These are phyloP conservation scores for Penicillium sp. DNA, from an alignment of 2,329 filamentous ascomycete genomes.

Conservation along the genomic window DNA sequence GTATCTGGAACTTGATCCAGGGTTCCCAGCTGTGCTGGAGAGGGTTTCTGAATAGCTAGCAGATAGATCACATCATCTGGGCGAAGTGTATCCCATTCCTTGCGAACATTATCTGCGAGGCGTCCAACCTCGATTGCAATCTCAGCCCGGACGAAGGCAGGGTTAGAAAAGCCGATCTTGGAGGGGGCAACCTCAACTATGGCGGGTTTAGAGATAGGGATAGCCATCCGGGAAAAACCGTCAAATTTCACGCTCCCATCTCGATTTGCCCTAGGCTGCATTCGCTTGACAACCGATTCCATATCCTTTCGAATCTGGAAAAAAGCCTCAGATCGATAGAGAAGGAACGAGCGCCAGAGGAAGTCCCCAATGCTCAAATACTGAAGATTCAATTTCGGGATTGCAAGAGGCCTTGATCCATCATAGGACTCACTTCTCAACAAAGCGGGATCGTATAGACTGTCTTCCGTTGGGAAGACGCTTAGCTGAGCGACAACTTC, in stretches of 20 bases:
- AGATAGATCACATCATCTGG: conserved; percentile 90
- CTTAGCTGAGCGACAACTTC: conserved; percentile 72
- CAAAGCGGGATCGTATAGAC: conserved; percentile 77
- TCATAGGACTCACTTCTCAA: conserved; percentile 84
- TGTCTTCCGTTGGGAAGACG: conserved; percentile 79
- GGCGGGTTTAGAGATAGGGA: conserved; percentile 81
- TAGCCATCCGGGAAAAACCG: conserved; percentile 88
- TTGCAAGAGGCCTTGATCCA: conserved; percentile 80
- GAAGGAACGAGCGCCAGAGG: conserved; percentile 87
- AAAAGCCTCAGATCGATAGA: conserved; percentile 89
- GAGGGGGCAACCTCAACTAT: conserved; percentile 85
- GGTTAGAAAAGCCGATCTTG: conserved; percentile 78
- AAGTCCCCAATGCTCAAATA: conserved; percentile 96
- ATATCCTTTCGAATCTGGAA: conserved; percentile 93
- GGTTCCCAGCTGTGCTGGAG: conserved; percentile 27
- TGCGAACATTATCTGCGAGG: conserved; percentile 73
- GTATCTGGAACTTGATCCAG: conserved; percentile 51
- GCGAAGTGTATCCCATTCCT: conserved; percentile 87
- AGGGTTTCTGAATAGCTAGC: conserved; percentile 69
- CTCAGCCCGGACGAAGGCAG: conserved; percentile 84
- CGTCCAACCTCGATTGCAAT: conserved; percentile 81
- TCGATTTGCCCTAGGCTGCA: conserved; percentile 69
- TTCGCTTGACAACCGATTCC: conserved; percentile 75
- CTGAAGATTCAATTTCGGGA: conserved; percentile 93
- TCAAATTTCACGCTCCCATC: conserved; percentile 70